Conservation (phyloP, 1,139 yeast genomes). For the Suhomyces choctaworum region DNA sequence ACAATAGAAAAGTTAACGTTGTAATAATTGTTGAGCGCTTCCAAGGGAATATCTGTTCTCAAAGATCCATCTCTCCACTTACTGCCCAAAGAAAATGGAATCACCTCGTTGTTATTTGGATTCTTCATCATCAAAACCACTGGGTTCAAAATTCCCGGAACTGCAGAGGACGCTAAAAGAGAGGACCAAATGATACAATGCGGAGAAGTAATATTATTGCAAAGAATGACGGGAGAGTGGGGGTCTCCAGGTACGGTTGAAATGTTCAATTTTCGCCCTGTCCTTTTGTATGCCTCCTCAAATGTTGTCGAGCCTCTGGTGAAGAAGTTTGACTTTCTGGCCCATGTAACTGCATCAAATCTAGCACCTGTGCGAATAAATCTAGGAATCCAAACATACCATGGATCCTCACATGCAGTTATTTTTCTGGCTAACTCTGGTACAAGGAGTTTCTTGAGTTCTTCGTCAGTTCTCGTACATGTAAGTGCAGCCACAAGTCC, state of each 20-base stretch:
- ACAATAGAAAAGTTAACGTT: conserved; percentile 76
- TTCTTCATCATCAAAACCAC: conserved; percentile 77
- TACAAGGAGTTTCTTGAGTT: conserved; percentile 52
- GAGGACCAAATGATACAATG: conserved; percentile 84
- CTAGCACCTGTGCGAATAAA: conserved; percentile 79
- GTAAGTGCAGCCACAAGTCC: conserved; percentile 77
- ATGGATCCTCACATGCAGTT: conserved; percentile 70
- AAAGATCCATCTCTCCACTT: conserved; percentile 77
- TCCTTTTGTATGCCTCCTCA: conserved; percentile 63
- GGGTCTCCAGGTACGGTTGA: conserved; percentile 84
- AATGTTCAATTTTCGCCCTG: conserved; percentile 71
- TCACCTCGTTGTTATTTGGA: conserved; percentile 41
- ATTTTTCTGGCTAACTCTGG: conserved; percentile 67
- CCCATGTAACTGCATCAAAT: conserved; percentile 76
- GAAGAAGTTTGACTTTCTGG: conserved; percentile 65
- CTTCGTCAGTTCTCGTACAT: conserved; percentile 70
- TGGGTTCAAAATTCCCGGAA: conserved; percentile 82
- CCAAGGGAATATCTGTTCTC: conserved; percentile 71
- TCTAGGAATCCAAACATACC: conserved; percentile 60
- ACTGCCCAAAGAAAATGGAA: conserved; percentile 72
- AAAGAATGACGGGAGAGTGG: conserved; percentile 76
- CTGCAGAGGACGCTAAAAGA: conserved; percentile 75
- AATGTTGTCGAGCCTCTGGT: conserved; percentile 74
- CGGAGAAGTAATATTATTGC: conserved; percentile 77
- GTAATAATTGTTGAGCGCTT: conserved; percentile 70